Evolutionary conservation across 2,329 filamentous ascomycete genomes (phyloP), one percentile per base, ranked within the genome.

Genomic region (Epichloe gansuensis): DNA sequence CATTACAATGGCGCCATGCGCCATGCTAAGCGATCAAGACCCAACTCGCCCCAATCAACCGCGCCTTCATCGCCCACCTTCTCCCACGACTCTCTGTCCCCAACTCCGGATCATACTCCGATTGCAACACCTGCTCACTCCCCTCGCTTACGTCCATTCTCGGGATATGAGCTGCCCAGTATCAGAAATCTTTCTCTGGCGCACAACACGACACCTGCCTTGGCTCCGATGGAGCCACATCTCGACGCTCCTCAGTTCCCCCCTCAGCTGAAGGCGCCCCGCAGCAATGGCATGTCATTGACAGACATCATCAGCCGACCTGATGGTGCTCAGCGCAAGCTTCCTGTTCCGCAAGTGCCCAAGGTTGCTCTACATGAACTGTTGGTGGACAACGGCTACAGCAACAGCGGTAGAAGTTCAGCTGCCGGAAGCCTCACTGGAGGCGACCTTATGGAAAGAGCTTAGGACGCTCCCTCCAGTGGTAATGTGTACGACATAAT

Each of bases 101-200:
- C 91, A 4, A 98, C 91, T 2, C 93, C 91, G 11, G 91, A 97
- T 64, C 90, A 96, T 73, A 97, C 93, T n/a, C 91, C 91, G n/a
- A 82, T 97, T 52, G 91, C 90, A 31, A 98, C 91, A 5, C 91
- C 91, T 4, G 91, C 90, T 43, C 93, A 97, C 69, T 96, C n/a
- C 90, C 17, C 93, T 49, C 87, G 93, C 43, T 76, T 98, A 59
- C 80, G 90, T 55, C 88, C 91, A 3, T 85, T 87, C 63, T 80
- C 85, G 58, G 77, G 91, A 51, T 71, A 74, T 60, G 90, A 96
- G 67, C 76, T 97, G 51, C 91, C 93, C 35, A 89, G 87, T 43
- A 82, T 98, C 60, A 84, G 93, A 53, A 78, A 77, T 58, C 66
- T 82, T 51, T 75, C 75, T 31, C 66, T 80, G 51, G 65, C 74